Percentiles rank a stretch among this genome's conserved stretches.
phyloP scores from a whole-genome alignment of 2,329 filamentous ascomycete genomes.

The Neodidymelliopsis sp. region DNA sequence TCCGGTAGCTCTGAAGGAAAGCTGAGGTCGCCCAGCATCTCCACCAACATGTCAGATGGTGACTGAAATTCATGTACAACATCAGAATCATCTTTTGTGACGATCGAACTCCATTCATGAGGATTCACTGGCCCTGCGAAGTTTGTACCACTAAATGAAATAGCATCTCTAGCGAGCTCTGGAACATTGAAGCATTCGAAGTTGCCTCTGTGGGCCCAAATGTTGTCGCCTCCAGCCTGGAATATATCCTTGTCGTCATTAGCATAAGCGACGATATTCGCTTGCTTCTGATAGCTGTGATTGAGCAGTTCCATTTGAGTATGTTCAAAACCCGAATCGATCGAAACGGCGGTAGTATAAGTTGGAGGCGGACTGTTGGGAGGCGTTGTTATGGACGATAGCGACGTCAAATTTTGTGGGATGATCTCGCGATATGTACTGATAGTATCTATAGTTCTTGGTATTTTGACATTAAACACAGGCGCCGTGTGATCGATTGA shows the following conservation, averaged over 20 bases:
- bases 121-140: conserved; percentile 28
- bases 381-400: not conserved
- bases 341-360: conserved; percentile 1
- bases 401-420: not conserved
- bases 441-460: not conserved
- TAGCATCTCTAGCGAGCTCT: conserved; percentile 22
- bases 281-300: not conserved
- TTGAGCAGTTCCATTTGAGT: not conserved
- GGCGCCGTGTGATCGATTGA: no score
- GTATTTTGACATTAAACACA: no score
- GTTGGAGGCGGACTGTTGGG: conserved; percentile 9
- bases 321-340: not conserved
- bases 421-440: not conserved
- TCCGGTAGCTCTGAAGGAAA: conserved; percentile 20
- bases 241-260: not conserved
- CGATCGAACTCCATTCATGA: conserved; percentile 14
- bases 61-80: no score
- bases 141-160: conserved; percentile 29
- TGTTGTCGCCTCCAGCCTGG: not conserved
- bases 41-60: conserved; percentile 1
- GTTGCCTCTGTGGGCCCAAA: not conserved
- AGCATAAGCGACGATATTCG: not conserved
- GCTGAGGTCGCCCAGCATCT: conserved; percentile 19
- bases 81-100: not conserved
- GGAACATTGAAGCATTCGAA: not conserved